Conservation (phyloP, 2,329 filamentous ascomycete species). For the Madurella mycetomatis region DNA sequence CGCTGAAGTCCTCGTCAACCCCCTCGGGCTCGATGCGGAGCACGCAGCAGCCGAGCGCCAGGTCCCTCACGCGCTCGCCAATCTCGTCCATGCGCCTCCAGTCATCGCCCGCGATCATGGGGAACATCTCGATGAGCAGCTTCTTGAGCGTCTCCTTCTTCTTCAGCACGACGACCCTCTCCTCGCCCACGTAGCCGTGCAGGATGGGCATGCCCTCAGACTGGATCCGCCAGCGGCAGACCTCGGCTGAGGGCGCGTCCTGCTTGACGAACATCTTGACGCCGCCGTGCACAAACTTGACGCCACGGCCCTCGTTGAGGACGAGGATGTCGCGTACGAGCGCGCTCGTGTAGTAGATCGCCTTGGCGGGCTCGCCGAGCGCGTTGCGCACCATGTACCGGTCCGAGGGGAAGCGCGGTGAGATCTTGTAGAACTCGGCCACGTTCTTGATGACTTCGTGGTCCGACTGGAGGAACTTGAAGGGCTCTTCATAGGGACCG, state of each 20-base stretch:
- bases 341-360: constrained; percentile 90
- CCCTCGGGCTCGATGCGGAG: constrained; percentile 73
- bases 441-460: constrained; percentile 76
- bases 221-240: constrained; percentile 93
- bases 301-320: constrained; percentile 81
- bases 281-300: constrained; percentile 94
- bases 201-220: constrained; percentile 88
- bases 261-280: constrained; percentile 99
- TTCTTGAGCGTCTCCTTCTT: constrained; percentile 75
- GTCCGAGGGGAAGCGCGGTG: constrained; percentile 77
- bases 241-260: constrained; percentile 78
- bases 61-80: constrained; percentile 71
- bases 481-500: constrained; percentile 76
- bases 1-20: constrained; percentile 55
- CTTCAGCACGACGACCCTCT: constrained; percentile 68
- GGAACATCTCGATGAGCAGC: constrained; percentile 94
- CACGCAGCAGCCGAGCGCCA: constrained; percentile 89
- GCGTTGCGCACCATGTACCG: constrained; percentile 96
- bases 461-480: constrained; percentile 76
- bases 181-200: constrained; percentile 80
- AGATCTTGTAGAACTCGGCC: constrained; percentile 79
- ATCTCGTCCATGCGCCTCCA: constrained; percentile 82
- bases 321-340: constrained; percentile 80
- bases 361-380: constrained; percentile 80
- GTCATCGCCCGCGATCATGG: constrained; percentile 70